These are phyloP conservation scores for Pseudognaphalium luteoalbum DNA, from an alignment of 129 eudicot genomes.

Conservation along the genomic window DNA sequence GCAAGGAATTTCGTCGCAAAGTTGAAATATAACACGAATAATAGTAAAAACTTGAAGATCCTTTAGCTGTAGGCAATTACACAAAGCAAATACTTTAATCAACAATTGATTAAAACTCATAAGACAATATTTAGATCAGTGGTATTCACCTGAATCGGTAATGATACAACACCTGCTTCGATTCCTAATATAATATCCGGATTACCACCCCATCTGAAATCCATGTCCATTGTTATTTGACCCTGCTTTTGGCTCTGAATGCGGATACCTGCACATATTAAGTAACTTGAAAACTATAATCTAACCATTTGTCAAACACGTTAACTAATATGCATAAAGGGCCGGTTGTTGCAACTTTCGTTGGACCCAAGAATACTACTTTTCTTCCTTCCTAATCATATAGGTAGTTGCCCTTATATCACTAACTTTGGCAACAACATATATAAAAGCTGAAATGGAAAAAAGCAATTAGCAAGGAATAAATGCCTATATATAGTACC, in stretches of 20 bases:
- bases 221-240: conserved; percentile 95
- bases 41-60: conserved; percentile 95
- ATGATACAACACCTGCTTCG: conserved; percentile 75
- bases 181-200: conserved; percentile 84
- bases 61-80: conserved; percentile 64
- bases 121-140: neutral
- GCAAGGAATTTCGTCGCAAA: conserved; percentile 94
- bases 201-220: conserved; percentile 98
- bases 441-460: neutral
- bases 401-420: too few relatives aligned
- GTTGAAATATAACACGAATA: conserved; percentile 90
- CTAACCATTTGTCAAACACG: neutral
- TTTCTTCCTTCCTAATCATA: neutral
- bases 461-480: neutral
- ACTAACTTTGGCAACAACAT: too few relatives aligned
- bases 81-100: neutral
- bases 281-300: conserved; percentile 15
- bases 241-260: conserved; percentile 93
- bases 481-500: conserved; percentile 37
- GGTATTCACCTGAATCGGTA: conserved; percentile 85
- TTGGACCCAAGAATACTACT: neutral
- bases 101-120: neutral
- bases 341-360: neutral
- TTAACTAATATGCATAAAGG: neutral
- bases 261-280: conserved; percentile 67